Evolutionary conservation across 495 filamentous ascomycete genomes (phyloP).

Genomic region (Penicillium robsamsonii): DNA sequence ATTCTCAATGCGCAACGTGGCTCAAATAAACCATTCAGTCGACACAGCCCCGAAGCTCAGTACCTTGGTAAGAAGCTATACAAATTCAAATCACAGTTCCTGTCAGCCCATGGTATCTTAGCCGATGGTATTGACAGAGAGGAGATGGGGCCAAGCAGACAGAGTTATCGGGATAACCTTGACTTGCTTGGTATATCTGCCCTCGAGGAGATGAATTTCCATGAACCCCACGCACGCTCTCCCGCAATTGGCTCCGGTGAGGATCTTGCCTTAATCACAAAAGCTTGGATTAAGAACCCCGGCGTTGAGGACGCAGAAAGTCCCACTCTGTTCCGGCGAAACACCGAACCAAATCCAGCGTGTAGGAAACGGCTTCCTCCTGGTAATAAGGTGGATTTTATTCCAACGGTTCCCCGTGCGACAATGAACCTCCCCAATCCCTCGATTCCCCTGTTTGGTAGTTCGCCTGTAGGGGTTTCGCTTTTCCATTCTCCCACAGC

Average conservation of each 20-base stretch:
- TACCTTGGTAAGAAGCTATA: slow-evolving; percentile 45
- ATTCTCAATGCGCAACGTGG: slow-evolving; percentile 42
- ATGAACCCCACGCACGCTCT: slow-evolving; percentile 14
- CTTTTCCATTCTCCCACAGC: slow-evolving; percentile 28
- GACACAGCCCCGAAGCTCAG: slow-evolving; percentile 44
- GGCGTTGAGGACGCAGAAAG: slow-evolving; percentile 7
- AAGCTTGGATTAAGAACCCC: slow-evolving; percentile 12
- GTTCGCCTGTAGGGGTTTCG: slow-evolving; percentile 37
- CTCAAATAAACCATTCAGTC: slow-evolving; percentile 34
- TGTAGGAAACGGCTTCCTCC: slow-evolving; percentile 22
- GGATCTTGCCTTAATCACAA: slow-evolving; percentile 28
- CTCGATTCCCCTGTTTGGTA: slow-evolving; percentile 31
- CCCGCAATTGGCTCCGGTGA: slow-evolving; percentile 19
- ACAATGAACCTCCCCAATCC: slow-evolving; percentile 21
- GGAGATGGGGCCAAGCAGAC: slow-evolving; percentile 33
- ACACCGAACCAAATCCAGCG: slow-evolving; percentile 12
- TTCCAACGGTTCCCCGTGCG: slow-evolving; percentile 28
- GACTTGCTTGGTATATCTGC: slow-evolving; percentile 40
- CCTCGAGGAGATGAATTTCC: slow-evolving; percentile 37
- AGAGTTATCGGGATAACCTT: slow-evolving; percentile 45
- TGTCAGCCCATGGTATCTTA: slow-evolving; percentile 42
- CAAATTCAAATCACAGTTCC: slow-evolving; percentile 40
- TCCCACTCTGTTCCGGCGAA: slow-evolving; percentile 11
- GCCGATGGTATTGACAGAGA: slow-evolving; percentile 41
- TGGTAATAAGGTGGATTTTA: slow-evolving; percentile 17